phyloP scores from a whole-genome alignment of 2,329 filamentous ascomycete species.

The Pyricularia grisea region DNA sequence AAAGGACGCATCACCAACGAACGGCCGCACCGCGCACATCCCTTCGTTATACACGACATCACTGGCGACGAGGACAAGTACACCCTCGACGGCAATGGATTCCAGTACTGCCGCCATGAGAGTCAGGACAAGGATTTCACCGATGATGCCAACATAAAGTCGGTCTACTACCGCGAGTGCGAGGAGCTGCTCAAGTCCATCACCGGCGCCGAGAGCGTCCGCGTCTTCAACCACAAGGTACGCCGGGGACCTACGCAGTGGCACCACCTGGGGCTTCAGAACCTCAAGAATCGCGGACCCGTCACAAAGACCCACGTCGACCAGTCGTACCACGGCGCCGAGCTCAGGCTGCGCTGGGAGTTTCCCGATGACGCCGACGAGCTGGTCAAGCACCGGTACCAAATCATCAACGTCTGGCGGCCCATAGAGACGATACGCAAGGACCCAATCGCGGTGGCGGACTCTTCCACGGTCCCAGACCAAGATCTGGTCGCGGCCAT shows the following conservation, averaged over 20 bases:
- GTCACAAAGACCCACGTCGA: conserved; percentile 39
- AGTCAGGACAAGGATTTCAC: conserved; percentile 22
- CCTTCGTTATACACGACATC: conserved; percentile 30
- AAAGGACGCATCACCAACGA: conserved; percentile 15
- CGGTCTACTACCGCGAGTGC: conserved; percentile 54
- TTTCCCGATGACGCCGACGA: conserved; percentile 11
- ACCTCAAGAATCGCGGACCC: conserved; percentile 34
- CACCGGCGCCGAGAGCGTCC: conserved; percentile 14
- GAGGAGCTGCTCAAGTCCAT: conserved; percentile 33
- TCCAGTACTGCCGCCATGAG: conserved; percentile 46
- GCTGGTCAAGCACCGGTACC: conserved; percentile 9
- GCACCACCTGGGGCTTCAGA: conserved; percentile 46
- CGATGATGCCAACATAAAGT: conserved; percentile 36
- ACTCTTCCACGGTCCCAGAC: conserved; percentile 25
- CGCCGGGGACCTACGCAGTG: conserved; percentile 18
- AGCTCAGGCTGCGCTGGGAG: conserved; percentile 11
- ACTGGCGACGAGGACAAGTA: conserved; percentile 56
- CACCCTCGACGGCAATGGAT: conserved; percentile 38
- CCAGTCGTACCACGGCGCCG: conserved; percentile 20
- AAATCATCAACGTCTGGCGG: conserved; percentile 27
- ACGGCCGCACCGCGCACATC: conserved; percentile 27
- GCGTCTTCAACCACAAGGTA: conserved; percentile 55
- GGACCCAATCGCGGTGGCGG: conserved; percentile 30
- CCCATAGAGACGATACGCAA: conserved; percentile 35
- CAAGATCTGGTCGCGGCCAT: conserved; percentile 26